A percentile compares a stretch with the other conserved stretches of the same genome.
phyloP scores from a whole-genome alignment of 73 alveolate species.

The Tetrahymena malaccensis region DNA sequence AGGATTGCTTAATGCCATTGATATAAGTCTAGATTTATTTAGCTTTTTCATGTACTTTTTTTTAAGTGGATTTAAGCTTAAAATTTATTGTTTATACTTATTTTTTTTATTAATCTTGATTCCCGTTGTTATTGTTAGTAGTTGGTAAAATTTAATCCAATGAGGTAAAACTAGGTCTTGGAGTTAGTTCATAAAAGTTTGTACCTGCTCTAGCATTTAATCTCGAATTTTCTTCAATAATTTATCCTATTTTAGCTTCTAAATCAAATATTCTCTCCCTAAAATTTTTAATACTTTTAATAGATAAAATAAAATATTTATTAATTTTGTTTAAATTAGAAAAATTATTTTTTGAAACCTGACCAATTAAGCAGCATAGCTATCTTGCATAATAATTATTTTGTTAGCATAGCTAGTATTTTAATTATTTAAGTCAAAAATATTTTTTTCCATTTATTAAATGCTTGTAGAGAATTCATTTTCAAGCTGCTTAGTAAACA shows the following conservation, averaged over 20 bases:
- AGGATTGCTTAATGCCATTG: neutral
- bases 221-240: neutral
- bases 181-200: neutral
- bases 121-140: neutral
- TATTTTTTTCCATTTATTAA: neutral
- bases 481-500: neutral
- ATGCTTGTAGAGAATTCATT: neutral
- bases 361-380: neutral
- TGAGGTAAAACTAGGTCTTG: neutral
- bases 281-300: neutral
- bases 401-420: neutral
- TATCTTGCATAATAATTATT: neutral
- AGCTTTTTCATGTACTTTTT: neutral
- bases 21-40: neutral
- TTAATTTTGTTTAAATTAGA: neutral
- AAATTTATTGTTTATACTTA: neutral
- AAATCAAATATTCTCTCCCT: neutral
- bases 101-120: neutral
- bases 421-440: neutral
- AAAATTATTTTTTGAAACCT: neutral
- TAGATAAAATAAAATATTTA: neutral
- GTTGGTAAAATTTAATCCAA: neutral
- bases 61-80: neutral
- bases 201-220: neutral
- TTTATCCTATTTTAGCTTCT: neutral